These are phyloP conservation scores for Saussurea involucrata DNA, from an alignment of 129 eudicot genomes.

Conservation along the genomic window DNA sequence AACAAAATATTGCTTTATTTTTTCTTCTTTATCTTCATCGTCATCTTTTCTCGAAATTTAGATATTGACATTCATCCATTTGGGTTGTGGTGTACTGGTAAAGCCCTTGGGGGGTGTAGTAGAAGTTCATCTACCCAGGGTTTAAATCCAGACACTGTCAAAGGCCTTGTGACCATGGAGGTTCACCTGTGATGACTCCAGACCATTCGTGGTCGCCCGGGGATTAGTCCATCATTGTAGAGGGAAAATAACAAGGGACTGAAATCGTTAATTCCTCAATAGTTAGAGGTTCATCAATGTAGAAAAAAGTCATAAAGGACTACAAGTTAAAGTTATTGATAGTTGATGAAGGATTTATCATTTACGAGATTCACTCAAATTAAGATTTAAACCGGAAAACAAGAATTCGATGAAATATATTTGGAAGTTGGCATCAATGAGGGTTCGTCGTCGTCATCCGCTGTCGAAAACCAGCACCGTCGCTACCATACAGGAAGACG, in stretches of 20 bases:
- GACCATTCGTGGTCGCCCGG: no score
- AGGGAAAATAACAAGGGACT: neutral
- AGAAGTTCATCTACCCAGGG: no score
- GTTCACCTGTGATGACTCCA: no score
- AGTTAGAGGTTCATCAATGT: neutral
- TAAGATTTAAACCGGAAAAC: slow-evolving; percentile 8
- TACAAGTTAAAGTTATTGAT: neutral
- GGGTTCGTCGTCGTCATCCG: slow-evolving; percentile 34
- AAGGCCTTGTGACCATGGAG: no score
- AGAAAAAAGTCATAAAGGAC: neutral
- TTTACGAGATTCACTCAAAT: slow-evolving; percentile 3
- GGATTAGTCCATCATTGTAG: neutral
- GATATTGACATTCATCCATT: no score
- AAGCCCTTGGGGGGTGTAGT: no score
- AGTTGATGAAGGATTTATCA: neutral
- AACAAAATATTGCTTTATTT: no score
- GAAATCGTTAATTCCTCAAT: neutral
- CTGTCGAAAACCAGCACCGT: slow-evolving; percentile 16
- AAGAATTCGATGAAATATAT: slow-evolving; percentile 17
- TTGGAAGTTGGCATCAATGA: slow-evolving; percentile 21
- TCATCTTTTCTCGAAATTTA: no score
- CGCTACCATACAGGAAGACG: slow-evolving; percentile 7
- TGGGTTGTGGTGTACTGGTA: no score
- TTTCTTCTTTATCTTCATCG: no score
- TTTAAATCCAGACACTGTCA: no score